These are phyloP conservation scores for Aspergillus ellipticus DNA, from an alignment of 495 filamentous ascomycete species.

Conservation along the genomic window DNA sequence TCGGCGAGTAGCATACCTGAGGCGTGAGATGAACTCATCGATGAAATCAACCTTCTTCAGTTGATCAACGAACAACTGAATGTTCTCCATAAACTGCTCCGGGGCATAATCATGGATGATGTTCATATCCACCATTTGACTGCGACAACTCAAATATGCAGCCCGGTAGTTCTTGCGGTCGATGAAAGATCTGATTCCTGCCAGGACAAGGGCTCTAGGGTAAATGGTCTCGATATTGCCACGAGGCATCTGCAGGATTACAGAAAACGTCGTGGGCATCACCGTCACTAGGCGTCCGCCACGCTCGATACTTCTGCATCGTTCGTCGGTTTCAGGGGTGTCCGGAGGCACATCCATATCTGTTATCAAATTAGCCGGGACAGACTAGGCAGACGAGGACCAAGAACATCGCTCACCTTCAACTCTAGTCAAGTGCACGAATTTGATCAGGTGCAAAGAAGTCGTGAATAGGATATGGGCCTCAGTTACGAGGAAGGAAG, in stretches of 20 bases:
- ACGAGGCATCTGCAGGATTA: constrained; percentile 88
- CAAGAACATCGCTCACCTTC: constrained; percentile 49
- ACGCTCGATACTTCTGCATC: constrained; percentile 88
- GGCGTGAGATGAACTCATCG: constrained; percentile 85
- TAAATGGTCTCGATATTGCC: constrained; percentile 96
- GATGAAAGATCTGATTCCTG: constrained; percentile 77
- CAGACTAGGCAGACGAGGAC: not conserved
- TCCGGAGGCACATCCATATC: constrained; percentile 81
- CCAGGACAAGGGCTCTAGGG: constrained; percentile 86
- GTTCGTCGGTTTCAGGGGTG: constrained; percentile 85
- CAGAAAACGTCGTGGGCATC: constrained; percentile 77
- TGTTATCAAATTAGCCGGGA: constrained; percentile 24
- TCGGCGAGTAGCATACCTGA: constrained; percentile 57
- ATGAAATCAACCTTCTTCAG: constrained; percentile 80
- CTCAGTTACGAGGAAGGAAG: constrained; percentile 80
- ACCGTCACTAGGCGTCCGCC: constrained; percentile 82
- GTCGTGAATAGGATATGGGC: constrained; percentile 88
- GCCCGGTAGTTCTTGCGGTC: constrained; percentile 73
- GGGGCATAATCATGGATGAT: constrained; percentile 93
- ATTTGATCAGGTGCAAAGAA: constrained; percentile 85
- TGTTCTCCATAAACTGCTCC: constrained; percentile 71
- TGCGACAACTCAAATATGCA: constrained; percentile 83
- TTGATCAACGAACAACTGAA: constrained; percentile 78
- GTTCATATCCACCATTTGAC: constrained; percentile 95
- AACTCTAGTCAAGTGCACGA: constrained; percentile 72